These are phyloP conservation scores for Eutrema salsugineum DNA, from an alignment of 441 rosid genomes.

Conservation along the genomic window DNA sequence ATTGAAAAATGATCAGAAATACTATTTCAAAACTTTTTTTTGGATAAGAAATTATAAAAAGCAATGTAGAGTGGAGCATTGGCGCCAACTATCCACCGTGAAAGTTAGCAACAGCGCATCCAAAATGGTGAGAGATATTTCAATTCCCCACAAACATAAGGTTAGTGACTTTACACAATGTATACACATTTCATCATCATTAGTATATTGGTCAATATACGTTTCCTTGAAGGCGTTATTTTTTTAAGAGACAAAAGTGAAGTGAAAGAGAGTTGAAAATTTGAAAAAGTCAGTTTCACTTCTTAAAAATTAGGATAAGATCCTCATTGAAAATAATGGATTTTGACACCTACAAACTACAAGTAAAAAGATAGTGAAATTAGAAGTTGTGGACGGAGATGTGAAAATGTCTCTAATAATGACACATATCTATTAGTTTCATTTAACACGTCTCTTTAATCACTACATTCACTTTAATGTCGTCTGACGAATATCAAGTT, in stretches of 20 bases:
- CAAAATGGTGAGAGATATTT: slow-evolving; percentile 10
- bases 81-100: slow-evolving; percentile 8
- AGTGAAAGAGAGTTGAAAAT: neutral
- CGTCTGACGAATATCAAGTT: slow-evolving; percentile 1
- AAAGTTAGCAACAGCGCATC: slow-evolving; percentile 1
- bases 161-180: slow-evolving; percentile 7
- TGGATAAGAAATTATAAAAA: neutral
- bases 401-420: slow-evolving; percentile 18
- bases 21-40: neutral
- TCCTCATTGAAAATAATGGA: neutral
- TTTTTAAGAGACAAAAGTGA: neutral
- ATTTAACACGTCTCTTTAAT: slow-evolving; percentile 26
- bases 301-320: slow-evolving; percentile 11
- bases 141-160: slow-evolving; percentile 3
- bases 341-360: neutral
- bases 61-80: neutral
- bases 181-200: slow-evolving; percentile 3
- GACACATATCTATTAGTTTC: slow-evolving; percentile 13
- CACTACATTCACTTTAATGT: slow-evolving; percentile 14
- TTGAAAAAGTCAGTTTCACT: neutral
- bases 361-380: slow-evolving; percentile 3
- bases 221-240: slow-evolving; percentile 9
- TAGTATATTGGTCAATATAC: slow-evolving; percentile 1
- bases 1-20: neutral
- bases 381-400: slow-evolving; percentile 6